Conservation (phyloP, 805 yeast species). For the Candida morakotiae region DNA sequence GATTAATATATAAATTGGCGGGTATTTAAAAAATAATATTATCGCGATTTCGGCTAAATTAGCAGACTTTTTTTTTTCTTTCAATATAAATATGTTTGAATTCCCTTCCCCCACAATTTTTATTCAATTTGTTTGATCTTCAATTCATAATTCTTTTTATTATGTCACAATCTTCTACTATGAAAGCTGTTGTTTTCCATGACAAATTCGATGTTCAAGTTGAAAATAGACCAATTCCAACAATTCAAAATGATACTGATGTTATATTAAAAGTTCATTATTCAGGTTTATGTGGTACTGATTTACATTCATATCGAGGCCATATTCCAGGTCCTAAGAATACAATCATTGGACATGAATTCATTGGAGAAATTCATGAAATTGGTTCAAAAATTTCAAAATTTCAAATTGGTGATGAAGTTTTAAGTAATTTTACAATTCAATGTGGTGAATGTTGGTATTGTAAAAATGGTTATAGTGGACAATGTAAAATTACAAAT, state of each 20-base stretch:
- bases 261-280: slow-evolving; percentile 56
- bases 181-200: slow-evolving; percentile 23
- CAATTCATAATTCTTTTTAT: too few relatives aligned
- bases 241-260: slow-evolving; percentile 28
- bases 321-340: slow-evolving; percentile 52
- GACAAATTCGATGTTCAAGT: slow-evolving; percentile 16
- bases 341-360: slow-evolving; percentile 58
- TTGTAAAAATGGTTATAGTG: slow-evolving; percentile 50
- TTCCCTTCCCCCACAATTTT: too few relatives aligned
- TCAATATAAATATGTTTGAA: too few relatives aligned
- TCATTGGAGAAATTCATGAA: slow-evolving; percentile 55
- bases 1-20: too few relatives aligned
- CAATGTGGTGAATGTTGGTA: slow-evolving; percentile 62
- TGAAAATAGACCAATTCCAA: slow-evolving; percentile 24
- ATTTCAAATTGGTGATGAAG: slow-evolving; percentile 53
- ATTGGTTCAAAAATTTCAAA: slow-evolving; percentile 54
- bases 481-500: slow-evolving; percentile 50
- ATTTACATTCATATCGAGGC: slow-evolving; percentile 45
- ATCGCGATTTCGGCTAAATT: too few relatives aligned
- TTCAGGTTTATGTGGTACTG: slow-evolving; percentile 66
- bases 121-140: too few relatives aligned
- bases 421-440: slow-evolving; percentile 46
- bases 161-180: slow-evolving; percentile 6
- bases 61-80: too few relatives aligned
- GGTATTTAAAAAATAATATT: too few relatives aligned